Base-by-base conservation (phyloP, 2,329 filamentous ascomycete species). In the Colletotrichum sp. region DNA sequence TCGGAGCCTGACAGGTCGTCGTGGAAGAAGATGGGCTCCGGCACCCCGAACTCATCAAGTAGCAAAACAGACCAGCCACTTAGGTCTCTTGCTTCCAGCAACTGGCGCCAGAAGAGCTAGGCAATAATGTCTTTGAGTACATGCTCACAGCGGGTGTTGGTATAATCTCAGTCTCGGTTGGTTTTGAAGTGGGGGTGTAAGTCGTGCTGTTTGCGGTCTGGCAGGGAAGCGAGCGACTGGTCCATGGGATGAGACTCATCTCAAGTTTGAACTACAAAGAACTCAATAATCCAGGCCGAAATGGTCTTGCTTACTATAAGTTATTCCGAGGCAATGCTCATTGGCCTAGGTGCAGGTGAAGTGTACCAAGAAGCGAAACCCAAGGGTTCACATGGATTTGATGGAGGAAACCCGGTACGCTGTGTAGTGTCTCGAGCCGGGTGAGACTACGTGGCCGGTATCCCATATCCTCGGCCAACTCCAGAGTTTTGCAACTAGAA, bases 61-160 rank as follows among this genome's bases (percentile, higher is more conserved):
- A 36, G 8, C 13, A 72, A 68, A 7, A 26, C 73, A 26, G 48
- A 60, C 2, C 70, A 68, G 28, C 57, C 64, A 9, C 39, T 48
- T 2, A 68, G 30, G 24, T 68, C 63, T 30, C 26, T 73, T 3
- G 32, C 70, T 18, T 75, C 73, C 7, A 66, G 55, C 1, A 73
- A 73, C 64, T 75, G 73, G 70, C 70, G 73, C 26, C 70, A 57
- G 34, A 73, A 34, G 28, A 21, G 48, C 18, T 48, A 48, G 18
- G 9, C 9, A 12, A 1, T 48, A n/a, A 10, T 12, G 39, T 48
- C 5, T 48, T n/a, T 12, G 18, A n/a, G 9, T n/a, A 48, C 39
- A 21, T 21, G 3, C 18, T n/a, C 2, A 48, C 39, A n/a, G 4
- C 9, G 9, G 7, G 2, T 0, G 18, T n/a, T 12, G 18, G 9